Evolutionary conservation across 2,329 filamentous ascomycete species (phyloP), one percentile per base, ranked within the genome.

Genomic region (Phialocephala sp.): DNA sequence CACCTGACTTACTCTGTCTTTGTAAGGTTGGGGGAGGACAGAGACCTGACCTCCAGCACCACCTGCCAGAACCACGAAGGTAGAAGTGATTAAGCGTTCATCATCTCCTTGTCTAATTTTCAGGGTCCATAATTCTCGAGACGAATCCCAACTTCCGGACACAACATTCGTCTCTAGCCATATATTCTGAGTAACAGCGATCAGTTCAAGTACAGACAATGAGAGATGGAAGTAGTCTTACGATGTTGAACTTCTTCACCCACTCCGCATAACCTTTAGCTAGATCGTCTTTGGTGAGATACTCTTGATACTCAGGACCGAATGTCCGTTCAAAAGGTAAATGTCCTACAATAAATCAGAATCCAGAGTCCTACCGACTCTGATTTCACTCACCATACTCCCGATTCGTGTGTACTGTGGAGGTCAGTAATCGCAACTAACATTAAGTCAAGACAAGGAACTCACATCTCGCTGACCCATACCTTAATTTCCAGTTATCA

Each of bases 401-500:
- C 55, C 66, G 32, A 36, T 45, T 50, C 1, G 66, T 70, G 27
- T 70, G 68, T 20, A 70, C 63, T 68, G 14, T 20, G 3, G 22
- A 27, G 2, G 27, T 47, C 20, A 60, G 24, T n/a, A 2, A 8
- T 18, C 15, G 1, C 4, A 22, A 1, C 22, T 32, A 20, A 32
- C 24, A 3, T 11, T 2, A 22, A 22, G 35, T 41, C 2, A 27
- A 11, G 8, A 32, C 32, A 4, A 32, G 11, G 15, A 58, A 62
- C 64, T 64, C 32, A 69, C 68, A 59, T 57, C 54, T 61, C 22
- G 62, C 59, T 35, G 67, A 67, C 14, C 27, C 62, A 60, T 71
- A 69, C 56, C 87, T 78, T 50, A 80, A 80, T 27, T 86, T 80
- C 87, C 87, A 90, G 73, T 84, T 89, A 68, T 90, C 87, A 9